Evolutionary conservation across 208 protist species (phyloP).

Genomic region (Leishmania amazonensis): DNA sequence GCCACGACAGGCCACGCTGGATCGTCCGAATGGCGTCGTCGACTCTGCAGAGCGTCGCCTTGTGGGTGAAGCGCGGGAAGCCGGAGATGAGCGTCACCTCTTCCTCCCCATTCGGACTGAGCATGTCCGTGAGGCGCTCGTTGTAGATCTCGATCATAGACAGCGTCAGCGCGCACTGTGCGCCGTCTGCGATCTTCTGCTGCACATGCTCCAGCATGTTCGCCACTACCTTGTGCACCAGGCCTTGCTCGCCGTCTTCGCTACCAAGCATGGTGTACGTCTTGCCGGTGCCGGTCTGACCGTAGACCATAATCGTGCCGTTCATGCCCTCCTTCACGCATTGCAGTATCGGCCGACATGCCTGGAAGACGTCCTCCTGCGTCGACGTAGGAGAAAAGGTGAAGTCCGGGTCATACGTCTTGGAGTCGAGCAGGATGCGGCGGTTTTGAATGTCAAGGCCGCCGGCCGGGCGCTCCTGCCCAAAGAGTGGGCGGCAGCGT

Average conservation of each 20-base stretch:
- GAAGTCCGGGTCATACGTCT: constrained; percentile 91
- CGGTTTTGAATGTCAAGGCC: constrained; percentile 80
- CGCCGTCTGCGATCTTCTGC: constrained; percentile 79
- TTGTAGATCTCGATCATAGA: constrained; percentile 95
- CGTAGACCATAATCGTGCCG: constrained; percentile 94
- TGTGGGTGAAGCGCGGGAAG: constrained; percentile 76
- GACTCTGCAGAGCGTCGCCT: constrained; percentile 69
- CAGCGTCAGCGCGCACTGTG: constrained; percentile 86
- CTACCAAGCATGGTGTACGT: constrained; percentile 96
- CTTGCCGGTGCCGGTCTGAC: constrained; percentile 96
- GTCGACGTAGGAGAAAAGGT: constrained; percentile 65
- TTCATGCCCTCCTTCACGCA: constrained; percentile 92
- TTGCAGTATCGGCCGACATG: constrained; percentile 85
- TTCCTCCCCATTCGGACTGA: constrained; percentile 75
- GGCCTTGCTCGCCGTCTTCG: constrained; percentile 51
- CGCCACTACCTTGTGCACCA: constrained; percentile 92
- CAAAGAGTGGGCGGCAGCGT: constrained; percentile 82
- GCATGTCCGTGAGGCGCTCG: constrained; percentile 90
- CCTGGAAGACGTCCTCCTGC: constrained; percentile 88
- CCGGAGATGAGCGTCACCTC: constrained; percentile 85
- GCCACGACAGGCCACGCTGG: constrained; percentile 61
- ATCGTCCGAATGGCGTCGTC: constrained; percentile 82
- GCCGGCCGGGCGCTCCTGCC: constrained; percentile 67
- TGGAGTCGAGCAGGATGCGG: constrained; percentile 87
- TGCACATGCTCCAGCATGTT: constrained; percentile 92